Conservation (phyloP, 1,284 basidiomycete species). For the Marasmius fiardii region DNA sequence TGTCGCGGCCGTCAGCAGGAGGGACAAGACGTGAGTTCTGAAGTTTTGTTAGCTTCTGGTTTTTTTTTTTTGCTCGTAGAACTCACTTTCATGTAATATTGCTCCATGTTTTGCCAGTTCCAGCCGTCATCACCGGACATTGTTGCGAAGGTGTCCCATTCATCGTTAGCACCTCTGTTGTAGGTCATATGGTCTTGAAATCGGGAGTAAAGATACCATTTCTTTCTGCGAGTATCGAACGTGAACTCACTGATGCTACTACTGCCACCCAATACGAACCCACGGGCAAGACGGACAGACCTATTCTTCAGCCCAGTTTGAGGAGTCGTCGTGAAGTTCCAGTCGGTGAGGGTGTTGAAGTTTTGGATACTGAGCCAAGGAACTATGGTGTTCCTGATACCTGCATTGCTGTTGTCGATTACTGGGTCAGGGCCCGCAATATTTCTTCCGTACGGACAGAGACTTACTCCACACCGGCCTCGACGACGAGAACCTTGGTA, state of each 20-base stretch:
- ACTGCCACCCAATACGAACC: conserved; percentile 3
- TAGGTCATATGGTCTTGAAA: conserved; percentile 24
- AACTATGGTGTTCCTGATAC: not conserved
- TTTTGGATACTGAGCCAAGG: not conserved
- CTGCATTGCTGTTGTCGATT: not conserved
- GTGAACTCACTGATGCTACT: conserved; percentile 1
- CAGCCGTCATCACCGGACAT: conserved; percentile 24
- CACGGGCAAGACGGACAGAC: not conserved
- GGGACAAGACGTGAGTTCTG: conserved; percentile 14
- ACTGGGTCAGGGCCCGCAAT: not conserved
- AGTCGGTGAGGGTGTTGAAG: not conserved
- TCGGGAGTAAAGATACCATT: not conserved
- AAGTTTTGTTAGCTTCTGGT: no score
- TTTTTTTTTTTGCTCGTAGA: no score
- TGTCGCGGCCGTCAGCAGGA: conserved; percentile 19
- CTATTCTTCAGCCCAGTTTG: not conserved
- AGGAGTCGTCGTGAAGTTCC: conserved; percentile 5
- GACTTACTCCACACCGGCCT: conserved; percentile 7
- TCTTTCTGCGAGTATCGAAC: not conserved
- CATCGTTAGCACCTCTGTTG: conserved; percentile 25
- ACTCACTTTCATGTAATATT: conserved; percentile 19
- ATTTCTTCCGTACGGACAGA: not conserved
- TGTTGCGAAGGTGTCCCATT: conserved; percentile 22
- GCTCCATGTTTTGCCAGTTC: conserved; percentile 22
- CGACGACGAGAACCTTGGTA: conserved; percentile 9